A percentile compares a stretch with the other conserved stretches of the same genome.
Evolutionary conservation across 768 basidiomycete genomes (phyloP).

Genomic region (Tremella yokohamensis): DNA sequence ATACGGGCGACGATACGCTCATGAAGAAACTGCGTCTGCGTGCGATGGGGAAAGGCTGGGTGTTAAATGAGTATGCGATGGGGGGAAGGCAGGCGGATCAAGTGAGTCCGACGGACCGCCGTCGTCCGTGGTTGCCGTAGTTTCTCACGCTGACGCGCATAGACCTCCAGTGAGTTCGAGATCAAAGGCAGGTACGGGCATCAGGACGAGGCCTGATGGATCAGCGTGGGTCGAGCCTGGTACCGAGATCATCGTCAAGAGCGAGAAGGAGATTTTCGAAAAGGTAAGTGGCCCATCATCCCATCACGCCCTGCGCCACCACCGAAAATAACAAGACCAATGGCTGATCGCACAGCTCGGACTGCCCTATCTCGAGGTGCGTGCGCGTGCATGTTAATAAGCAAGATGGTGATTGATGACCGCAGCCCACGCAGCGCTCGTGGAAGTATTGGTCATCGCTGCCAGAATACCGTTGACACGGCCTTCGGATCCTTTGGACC

Average conservation of each 20-base stretch:
- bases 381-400: conserved; percentile 9
- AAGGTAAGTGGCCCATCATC: conserved; percentile 13
- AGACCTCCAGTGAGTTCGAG: conserved; percentile 11
- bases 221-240: conserved; percentile 28
- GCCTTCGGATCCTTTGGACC: too few species aligned
- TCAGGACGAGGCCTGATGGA: not conserved
- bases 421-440: too few species aligned
- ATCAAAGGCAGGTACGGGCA: not conserved
- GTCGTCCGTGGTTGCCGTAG: not conserved
- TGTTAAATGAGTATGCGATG: conserved; percentile 49
- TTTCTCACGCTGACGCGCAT: not conserved
- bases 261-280: conserved; percentile 46
- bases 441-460: too few species aligned
- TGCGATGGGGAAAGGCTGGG: conserved; percentile 35
- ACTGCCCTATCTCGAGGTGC: conserved; percentile 32
- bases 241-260: conserved; percentile 35
- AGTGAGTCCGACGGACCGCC: conserved; percentile 10
- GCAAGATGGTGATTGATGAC: too few species aligned
- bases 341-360: conserved; percentile 23
- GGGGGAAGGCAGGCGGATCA: conserved; percentile 19
- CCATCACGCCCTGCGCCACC: too few species aligned
- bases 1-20: conserved; percentile 46
- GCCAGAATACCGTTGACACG: too few species aligned
- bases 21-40: conserved; percentile 40
- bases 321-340: not conserved